A percentile compares a stretch with the other conserved stretches of the same genome.
Conservation (phyloP, 2,329 filamentous ascomycete species). For the Neonectria sp. region DNA sequence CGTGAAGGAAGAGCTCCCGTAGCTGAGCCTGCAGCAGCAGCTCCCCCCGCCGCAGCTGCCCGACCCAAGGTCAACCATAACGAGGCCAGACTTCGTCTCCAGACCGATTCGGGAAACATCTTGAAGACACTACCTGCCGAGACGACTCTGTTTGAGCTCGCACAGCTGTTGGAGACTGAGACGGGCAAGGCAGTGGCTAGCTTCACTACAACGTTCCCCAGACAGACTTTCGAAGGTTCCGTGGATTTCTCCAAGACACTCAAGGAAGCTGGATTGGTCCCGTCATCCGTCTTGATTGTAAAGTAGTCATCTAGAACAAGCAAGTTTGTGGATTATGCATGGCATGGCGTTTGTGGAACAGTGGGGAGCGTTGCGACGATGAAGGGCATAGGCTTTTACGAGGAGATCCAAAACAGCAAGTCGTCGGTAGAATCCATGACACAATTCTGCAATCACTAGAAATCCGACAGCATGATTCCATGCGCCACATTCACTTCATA, state of each 20-base stretch:
- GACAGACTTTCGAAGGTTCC: conserved; percentile 80
- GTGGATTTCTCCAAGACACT: conserved; percentile 90
- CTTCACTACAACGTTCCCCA: conserved; percentile 90
- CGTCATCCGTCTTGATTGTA: conserved; percentile 90
- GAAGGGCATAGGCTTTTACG: conserved; percentile 11
- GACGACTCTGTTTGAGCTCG: conserved; percentile 94
- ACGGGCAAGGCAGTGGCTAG: conserved; percentile 78
- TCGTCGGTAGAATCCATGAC: neutral
- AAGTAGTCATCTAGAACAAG: conserved; percentile 57
- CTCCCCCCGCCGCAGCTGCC: conserved; percentile 62
- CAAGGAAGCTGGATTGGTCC: conserved; percentile 91
- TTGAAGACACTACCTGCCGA: conserved; percentile 91
- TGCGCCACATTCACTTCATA: conserved; percentile 32
- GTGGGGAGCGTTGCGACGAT: conserved; percentile 8
- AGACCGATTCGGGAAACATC: conserved; percentile 80
- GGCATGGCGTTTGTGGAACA: conserved; percentile 37
- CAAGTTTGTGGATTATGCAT: conserved; percentile 33
- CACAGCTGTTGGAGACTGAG: conserved; percentile 80
- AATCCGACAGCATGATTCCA: conserved; percentile 17
- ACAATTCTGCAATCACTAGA: conserved; percentile 32
- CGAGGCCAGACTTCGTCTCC: conserved; percentile 86
- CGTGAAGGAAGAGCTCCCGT: conserved; percentile 80
- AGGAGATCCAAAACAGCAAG: neutral
- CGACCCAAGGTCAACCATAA: conserved; percentile 81
- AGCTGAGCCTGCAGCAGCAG: conserved; percentile 60